phyloP scores from a whole-genome alignment of 257 asterid genomes.

The Craterostigma plantagineum region DNA sequence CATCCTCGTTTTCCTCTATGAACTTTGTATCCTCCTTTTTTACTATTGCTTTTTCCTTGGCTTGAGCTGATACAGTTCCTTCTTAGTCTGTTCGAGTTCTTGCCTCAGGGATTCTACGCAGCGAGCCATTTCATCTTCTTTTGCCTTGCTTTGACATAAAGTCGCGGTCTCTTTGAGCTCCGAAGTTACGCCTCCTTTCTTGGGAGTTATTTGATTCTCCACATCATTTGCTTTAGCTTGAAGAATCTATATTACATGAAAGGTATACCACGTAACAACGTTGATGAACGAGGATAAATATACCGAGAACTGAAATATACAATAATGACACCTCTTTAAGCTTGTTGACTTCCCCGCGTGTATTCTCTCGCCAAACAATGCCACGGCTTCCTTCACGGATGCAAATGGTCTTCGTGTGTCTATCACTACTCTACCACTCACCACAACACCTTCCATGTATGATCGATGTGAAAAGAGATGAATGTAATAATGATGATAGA shows the following conservation, averaged over 20 bases:
- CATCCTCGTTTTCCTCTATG: conserved; percentile 19
- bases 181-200: no score
- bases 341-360: conserved; percentile 62
- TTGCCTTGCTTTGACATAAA: conserved; percentile 26
- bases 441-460: conserved; percentile 66
- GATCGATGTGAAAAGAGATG: no score
- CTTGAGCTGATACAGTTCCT: conserved; percentile 40
- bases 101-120: conserved; percentile 31
- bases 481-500: no score
- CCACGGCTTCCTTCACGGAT: conserved; percentile 67
- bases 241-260: conserved; percentile 1
- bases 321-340: conserved; percentile 65
- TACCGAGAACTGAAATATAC: no score
- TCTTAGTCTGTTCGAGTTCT: conserved; percentile 52
- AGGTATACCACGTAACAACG: no score
- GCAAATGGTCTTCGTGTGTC: conserved; percentile 66
- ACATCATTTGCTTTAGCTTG: conserved; percentile 14
- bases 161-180: no score
- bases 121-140: conserved; percentile 54
- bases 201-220: conserved; percentile 50
- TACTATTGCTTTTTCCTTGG: conserved; percentile 26
- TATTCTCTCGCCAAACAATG: conserved; percentile 66
- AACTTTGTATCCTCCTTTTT: conserved; percentile 50
- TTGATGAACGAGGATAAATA: no score
- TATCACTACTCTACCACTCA: conserved; percentile 75